phyloP scores from a whole-genome alignment of 2,329 filamentous ascomycete species.

The Epichloe amarillans region DNA sequence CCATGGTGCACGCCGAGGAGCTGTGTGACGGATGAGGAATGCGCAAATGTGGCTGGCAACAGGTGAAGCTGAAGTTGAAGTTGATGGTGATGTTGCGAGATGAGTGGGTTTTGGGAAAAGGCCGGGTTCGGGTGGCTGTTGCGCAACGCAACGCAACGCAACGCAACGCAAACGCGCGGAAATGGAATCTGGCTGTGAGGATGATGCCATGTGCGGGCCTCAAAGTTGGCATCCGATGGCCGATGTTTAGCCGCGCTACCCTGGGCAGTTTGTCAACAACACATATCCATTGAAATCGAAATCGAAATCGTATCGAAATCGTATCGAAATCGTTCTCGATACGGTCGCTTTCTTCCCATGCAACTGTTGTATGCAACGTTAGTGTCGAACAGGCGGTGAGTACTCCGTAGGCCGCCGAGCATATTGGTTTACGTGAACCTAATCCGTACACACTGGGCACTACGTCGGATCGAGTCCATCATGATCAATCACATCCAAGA shows the following conservation, averaged over 20 bases:
- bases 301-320: too few species aligned
- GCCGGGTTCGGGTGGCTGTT: not conserved
- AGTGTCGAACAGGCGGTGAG: too few species aligned
- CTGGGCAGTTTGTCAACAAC: not conserved
- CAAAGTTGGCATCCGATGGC: not conserved
- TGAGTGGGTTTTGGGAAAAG: not conserved
- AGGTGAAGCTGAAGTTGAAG: not conserved
- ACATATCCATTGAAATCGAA: too few species aligned
- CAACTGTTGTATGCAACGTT: too few species aligned
- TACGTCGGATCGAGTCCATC: too few species aligned
- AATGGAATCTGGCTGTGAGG: not conserved
- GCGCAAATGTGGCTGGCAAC: not conserved
- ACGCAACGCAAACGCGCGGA: not conserved
- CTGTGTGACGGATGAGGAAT: not conserved
- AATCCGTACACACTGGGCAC: too few species aligned
- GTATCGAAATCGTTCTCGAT: too few species aligned
- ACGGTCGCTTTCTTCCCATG: too few species aligned
- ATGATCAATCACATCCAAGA: too few species aligned
- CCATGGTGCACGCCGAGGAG: constrained; percentile 37
- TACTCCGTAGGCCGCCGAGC: too few species aligned
- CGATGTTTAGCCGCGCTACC: constrained; percentile 2
- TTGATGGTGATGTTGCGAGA: not conserved
- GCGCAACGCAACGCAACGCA: not conserved
- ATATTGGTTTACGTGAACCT: too few species aligned
- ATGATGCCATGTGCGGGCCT: not conserved